Evolutionary conservation across 2,329 filamentous ascomycete genomes (phyloP).

Genomic region (Stagonosporopsis tanaceti): DNA sequence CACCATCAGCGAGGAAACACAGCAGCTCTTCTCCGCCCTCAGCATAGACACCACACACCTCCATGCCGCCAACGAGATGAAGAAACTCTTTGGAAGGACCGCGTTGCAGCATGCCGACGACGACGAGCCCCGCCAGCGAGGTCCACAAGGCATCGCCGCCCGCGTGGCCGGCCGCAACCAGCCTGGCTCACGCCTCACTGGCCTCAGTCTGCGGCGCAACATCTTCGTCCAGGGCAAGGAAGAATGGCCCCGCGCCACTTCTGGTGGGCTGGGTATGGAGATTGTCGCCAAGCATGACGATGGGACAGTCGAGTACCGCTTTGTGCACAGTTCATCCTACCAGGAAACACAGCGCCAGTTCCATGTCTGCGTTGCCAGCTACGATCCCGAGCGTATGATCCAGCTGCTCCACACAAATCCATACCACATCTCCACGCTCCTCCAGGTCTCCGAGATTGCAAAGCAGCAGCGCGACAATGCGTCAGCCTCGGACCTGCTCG

Average conservation of each 20-base stretch:
- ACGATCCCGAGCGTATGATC: slow-evolving; percentile 86
- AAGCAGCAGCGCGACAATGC: slow-evolving; percentile 91
- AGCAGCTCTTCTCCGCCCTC: slow-evolving; percentile 63
- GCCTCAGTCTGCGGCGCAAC: slow-evolving; percentile 77
- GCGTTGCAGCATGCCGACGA: slow-evolving; percentile 66
- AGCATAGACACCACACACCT: slow-evolving; percentile 75
- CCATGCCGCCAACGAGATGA: slow-evolving; percentile 92
- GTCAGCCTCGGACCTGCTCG: slow-evolving; percentile 84
- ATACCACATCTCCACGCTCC: slow-evolving; percentile 91
- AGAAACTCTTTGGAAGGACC: slow-evolving; percentile 72
- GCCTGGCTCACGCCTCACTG: slow-evolving; percentile 67
- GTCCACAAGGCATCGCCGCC: slow-evolving; percentile 66
- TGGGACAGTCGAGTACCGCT: slow-evolving; percentile 76
- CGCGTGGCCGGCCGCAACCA: slow-evolving; percentile 64
- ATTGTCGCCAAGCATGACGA: slow-evolving; percentile 63
- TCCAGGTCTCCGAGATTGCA: slow-evolving; percentile 91
- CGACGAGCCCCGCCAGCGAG: slow-evolving; percentile 58
- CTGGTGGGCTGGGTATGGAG: slow-evolving; percentile 86
- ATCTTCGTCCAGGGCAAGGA: slow-evolving; percentile 87
- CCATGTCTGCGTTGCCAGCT: slow-evolving; percentile 77
- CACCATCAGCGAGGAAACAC: slow-evolving; percentile 49
- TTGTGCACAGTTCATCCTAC: slow-evolving; percentile 78
- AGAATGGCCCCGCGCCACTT: slow-evolving; percentile 81
- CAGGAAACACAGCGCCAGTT: slow-evolving; percentile 79
- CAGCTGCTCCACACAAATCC: slow-evolving; percentile 76